phyloP scores from a whole-genome alignment of 1,139 yeast species.

The Blastobotrys aristatus region DNA sequence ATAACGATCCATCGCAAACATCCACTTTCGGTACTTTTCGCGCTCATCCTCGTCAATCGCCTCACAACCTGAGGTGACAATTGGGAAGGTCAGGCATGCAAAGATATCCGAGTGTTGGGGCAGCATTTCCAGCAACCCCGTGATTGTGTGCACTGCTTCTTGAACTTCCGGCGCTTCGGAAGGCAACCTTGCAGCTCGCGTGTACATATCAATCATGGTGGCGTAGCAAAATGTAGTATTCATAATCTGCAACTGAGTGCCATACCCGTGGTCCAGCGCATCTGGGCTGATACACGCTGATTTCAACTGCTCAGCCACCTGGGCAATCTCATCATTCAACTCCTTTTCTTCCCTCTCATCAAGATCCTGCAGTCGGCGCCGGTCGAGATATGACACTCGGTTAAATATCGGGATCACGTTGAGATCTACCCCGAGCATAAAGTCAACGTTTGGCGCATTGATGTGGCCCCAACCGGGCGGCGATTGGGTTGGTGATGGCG shows the following conservation, averaged over 20 bases:
- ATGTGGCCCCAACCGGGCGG: conserved; percentile 19
- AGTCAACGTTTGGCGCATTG: conserved; percentile 42
- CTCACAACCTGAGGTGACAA: conserved; percentile 54
- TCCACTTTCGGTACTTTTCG: conserved; percentile 38
- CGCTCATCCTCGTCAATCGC: conserved; percentile 38
- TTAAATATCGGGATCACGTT: conserved; percentile 47
- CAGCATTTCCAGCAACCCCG: conserved; percentile 35
- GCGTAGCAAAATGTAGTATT: conserved; percentile 48
- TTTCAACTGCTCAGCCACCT: conserved; percentile 23
- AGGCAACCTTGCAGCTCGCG: conserved; percentile 46
- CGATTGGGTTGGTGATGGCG: conserved; percentile 20
- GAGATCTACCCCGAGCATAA: conserved; percentile 50
- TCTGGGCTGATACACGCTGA: conserved; percentile 21
- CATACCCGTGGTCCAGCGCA: conserved; percentile 8
- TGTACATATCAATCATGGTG: conserved; percentile 47
- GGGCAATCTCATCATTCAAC: conserved; percentile 25
- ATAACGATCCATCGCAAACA: conserved; percentile 39
- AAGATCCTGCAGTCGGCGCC: conserved; percentile 18
- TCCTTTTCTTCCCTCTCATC: conserved; percentile 19
- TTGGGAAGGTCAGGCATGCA: conserved; percentile 48
- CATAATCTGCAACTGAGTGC: conserved; percentile 41
- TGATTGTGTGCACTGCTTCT: conserved; percentile 41
- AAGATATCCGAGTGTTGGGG: conserved; percentile 46
- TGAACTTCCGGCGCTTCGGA: conserved; percentile 44
- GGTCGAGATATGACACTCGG: conserved; percentile 43